A percentile compares a stretch with the other conserved stretches of the same genome.
Evolutionary conservation across 495 filamentous ascomycete species (phyloP).

Genomic region (Neurospora hispaniola): DNA sequence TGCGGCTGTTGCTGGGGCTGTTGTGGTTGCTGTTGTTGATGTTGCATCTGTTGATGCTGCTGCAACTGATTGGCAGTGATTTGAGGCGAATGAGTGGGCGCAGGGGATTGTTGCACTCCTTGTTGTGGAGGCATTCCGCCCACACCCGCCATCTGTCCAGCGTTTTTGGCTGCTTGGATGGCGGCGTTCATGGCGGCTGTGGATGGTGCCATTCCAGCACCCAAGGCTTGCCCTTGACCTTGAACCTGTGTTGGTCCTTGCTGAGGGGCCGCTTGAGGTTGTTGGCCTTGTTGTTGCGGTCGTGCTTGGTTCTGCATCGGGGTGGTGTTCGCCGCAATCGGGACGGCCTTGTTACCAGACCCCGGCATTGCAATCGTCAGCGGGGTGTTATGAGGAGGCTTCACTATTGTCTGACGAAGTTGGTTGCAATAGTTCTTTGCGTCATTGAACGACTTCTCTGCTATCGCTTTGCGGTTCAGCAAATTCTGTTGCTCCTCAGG

Average conservation of each 20-base stretch:
- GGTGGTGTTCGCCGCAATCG: conserved; percentile 4
- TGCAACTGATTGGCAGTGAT: conserved; percentile 5
- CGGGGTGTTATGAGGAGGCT: conserved; percentile 13
- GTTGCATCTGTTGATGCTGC: conserved; percentile 3
- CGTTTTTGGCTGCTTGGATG: conserved; percentile 41
- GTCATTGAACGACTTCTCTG: conserved; percentile 24
- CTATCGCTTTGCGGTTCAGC: conserved; percentile 17
- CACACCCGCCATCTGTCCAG: conserved; percentile 18
- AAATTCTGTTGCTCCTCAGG: conserved; percentile 25
- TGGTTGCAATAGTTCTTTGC: conserved; percentile 22
- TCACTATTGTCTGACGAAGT: conserved; percentile 13
- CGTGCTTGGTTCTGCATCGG: conserved; percentile 13
- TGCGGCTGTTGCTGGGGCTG: too few species aligned
- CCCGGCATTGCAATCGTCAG: conserved; percentile 6
- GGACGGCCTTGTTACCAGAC: conserved; percentile 12
- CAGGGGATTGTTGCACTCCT: conserved; percentile 5
- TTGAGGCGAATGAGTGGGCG: conserved; percentile 13
- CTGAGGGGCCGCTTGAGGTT: neutral
- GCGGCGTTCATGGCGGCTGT: conserved; percentile 38
- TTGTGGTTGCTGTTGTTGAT: conserved; percentile 6
- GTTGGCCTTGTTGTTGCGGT: conserved; percentile 10
- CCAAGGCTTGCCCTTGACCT: conserved; percentile 13
- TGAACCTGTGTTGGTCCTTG: conserved; percentile 15
- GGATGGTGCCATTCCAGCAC: conserved; percentile 2
- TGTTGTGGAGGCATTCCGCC: conserved; percentile 10